Percentiles rank a stretch among this genome's conserved stretches.
phyloP scores from a whole-genome alignment of 179 eudicot genomes.

The Patellifolia procumbens region DNA sequence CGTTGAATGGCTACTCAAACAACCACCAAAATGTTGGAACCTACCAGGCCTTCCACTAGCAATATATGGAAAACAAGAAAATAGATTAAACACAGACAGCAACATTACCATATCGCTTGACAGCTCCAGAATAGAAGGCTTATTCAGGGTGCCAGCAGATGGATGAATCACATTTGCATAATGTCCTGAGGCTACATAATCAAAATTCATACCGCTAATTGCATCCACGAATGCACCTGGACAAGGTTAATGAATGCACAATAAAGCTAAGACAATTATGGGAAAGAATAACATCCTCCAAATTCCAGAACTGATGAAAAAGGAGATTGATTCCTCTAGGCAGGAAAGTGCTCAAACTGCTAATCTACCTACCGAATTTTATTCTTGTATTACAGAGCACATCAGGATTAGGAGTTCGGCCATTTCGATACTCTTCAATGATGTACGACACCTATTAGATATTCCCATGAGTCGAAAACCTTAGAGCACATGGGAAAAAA shows the following conservation, averaged over 20 bases:
- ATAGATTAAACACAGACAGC: background rate
- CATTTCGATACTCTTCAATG: conserved; percentile 82
- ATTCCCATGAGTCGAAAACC: conserved; percentile 29
- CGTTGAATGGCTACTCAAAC: background rate
- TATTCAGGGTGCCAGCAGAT: conserved; percentile 34
- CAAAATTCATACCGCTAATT: conserved; percentile 66
- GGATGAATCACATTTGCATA: conserved; percentile 83
- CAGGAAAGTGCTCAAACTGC: background rate
- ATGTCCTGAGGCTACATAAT: conserved; percentile 93
- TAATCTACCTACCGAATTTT: conserved; percentile 69
- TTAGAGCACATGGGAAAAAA: conserved; percentile 22
- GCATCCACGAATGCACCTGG: conserved; percentile 96
- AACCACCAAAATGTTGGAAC: background rate
- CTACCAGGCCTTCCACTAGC: background rate
- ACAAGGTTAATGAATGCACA: conserved; percentile 10
- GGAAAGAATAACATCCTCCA: background rate
- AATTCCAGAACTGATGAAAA: background rate
- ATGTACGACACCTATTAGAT: conserved; percentile 81
- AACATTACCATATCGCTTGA: conserved; percentile 76
- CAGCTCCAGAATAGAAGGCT: conserved; percentile 64
- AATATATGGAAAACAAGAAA: background rate
- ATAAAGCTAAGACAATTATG: background rate
- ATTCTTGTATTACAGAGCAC: conserved; percentile 95
- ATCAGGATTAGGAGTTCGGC: conserved; percentile 98
- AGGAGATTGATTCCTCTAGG: background rate